Base-by-base conservation (phyloP, 306 rosid genomes). In the Senna siamea region DNA sequence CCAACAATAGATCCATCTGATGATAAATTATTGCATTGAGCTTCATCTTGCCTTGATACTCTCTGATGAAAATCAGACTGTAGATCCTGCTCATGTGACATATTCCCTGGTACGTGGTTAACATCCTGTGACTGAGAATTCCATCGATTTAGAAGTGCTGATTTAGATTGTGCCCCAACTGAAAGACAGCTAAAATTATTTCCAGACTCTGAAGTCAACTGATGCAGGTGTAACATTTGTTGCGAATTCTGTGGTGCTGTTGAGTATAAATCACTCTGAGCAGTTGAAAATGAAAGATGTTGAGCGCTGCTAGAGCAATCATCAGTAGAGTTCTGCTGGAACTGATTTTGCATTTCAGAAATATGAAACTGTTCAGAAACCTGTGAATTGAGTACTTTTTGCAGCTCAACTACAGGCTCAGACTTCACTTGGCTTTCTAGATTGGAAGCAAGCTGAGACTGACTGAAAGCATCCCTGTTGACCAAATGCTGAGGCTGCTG, bases 21-120 rank as follows among this genome's bases (percentile, higher is more conserved):
- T 22, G 96, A 82, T 68, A 88, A 86, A 80, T 87, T 90, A 83
- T 90, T 90, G 81, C 97, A 86, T 38, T 88, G 99, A 43, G 92
- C 96, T 83, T 84, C 96, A 80, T 85, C 93, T 70, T 84, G 89
- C 48, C 78, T 87, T 7, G 93, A 88, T 56, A 79, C 67, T 76
- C 87, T 76, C 65, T 76, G 87, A 62, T 79, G 82, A 37, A 83
- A 79, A 72, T 76, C 84, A 60, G 66, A 44, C 43, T 73, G 74
- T 38, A 79, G 51, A 76, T 83, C 71, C n/a, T 83, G 84, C 38
- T 83, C 84, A 62, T 79, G 81, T 61, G 79, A 76, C 53, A 60
- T 72, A 79, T 64, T 77, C 37, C 73, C 73, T n/a, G 74, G 44
- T 28, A 60, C 28, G 64, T 66, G 79, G 74, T 72, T 73, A n/a